Evolutionary conservation across 2,329 filamentous ascomycete genomes (phyloP).

Genomic region (Amauroascus verrucosus): DNA sequence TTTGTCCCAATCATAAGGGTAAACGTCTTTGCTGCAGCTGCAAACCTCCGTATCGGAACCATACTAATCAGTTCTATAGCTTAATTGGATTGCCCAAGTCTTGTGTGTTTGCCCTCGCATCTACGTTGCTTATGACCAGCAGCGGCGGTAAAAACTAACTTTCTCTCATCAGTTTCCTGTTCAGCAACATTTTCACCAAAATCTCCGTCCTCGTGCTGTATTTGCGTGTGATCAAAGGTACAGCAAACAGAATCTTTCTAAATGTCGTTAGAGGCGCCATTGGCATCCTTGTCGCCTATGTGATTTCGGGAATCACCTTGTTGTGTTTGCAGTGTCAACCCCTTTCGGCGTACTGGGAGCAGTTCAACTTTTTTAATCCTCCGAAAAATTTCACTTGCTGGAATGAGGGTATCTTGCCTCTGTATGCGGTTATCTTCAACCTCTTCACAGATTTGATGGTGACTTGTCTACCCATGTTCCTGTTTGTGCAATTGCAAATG

Average conservation of each 20-base stretch:
- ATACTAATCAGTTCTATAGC: neutral
- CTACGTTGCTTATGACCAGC: neutral
- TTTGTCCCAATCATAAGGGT: constrained; percentile 6
- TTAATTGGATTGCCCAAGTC: constrained; percentile 6
- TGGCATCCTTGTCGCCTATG: constrained; percentile 8
- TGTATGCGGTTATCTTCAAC: constrained; percentile 8
- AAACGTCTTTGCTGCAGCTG: neutral
- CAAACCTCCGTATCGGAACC: neutral
- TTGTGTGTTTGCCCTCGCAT: neutral
- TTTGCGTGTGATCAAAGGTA: constrained; percentile 10
- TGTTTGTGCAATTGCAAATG: constrained; percentile 12
- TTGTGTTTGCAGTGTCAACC: constrained; percentile 9
- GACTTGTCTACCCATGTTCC: constrained; percentile 9
- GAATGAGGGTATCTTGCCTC: constrained; percentile 8
- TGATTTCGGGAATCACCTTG: neutral
- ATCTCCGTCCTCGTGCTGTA: constrained; percentile 12
- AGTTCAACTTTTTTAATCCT: constrained; percentile 6
- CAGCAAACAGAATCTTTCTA: constrained; percentile 10
- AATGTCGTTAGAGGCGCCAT: constrained; percentile 4
- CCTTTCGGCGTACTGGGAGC: constrained; percentile 7
- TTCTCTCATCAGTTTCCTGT: constrained; percentile 1
- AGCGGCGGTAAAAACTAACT: neutral
- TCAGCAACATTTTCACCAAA: constrained; percentile 6
- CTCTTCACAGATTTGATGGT: constrained; percentile 8
- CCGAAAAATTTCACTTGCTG: constrained; percentile 4